Percentiles rank a stretch among this genome's conserved stretches.
These are phyloP conservation scores for Xylaria sp. DNA, from an alignment of 2,329 filamentous ascomycete genomes.

Conservation along the genomic window DNA sequence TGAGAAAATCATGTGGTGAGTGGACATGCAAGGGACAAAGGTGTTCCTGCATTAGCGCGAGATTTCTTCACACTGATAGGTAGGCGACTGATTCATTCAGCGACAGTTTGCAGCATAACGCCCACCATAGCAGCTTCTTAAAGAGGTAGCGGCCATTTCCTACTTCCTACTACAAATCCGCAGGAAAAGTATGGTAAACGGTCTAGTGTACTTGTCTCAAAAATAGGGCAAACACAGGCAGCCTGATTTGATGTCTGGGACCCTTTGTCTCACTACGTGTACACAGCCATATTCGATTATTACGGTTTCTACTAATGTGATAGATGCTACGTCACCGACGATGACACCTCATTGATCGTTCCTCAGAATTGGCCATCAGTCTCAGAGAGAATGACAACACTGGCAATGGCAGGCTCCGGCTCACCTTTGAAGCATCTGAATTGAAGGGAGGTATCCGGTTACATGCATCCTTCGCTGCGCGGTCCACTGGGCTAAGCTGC, in stretches of 20 bases:
- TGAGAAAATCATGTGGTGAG: neutral
- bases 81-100: slow-evolving; percentile 4
- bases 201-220: neutral
- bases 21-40: slow-evolving; percentile 32
- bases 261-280: slow-evolving; percentile 10
- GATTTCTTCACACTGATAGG: slow-evolving; percentile 16
- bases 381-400: neutral
- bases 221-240: slow-evolving; percentile 1
- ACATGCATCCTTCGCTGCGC: slow-evolving; percentile 33
- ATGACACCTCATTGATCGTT: neutral
- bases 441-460: slow-evolving; percentile 24
- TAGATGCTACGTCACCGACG: slow-evolving; percentile 15
- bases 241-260: slow-evolving; percentile 15
- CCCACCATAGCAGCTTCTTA: too few relatives aligned
- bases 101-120: too few relatives aligned
- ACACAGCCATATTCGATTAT: neutral
- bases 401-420: neutral
- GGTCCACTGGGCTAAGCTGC: slow-evolving; percentile 14
- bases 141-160: neutral
- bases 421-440: neutral
- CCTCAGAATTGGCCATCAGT: neutral
- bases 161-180: too few relatives aligned
- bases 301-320: slow-evolving; percentile 6
- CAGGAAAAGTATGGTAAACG: neutral
- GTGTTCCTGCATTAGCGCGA: slow-evolving; percentile 49